A percentile compares a stretch with the other conserved stretches of the same genome.
These are phyloP conservation scores for Stagonosporopsis chrysanthemi DNA, from an alignment of 2,329 filamentous ascomycete species.

Conservation along the genomic window DNA sequence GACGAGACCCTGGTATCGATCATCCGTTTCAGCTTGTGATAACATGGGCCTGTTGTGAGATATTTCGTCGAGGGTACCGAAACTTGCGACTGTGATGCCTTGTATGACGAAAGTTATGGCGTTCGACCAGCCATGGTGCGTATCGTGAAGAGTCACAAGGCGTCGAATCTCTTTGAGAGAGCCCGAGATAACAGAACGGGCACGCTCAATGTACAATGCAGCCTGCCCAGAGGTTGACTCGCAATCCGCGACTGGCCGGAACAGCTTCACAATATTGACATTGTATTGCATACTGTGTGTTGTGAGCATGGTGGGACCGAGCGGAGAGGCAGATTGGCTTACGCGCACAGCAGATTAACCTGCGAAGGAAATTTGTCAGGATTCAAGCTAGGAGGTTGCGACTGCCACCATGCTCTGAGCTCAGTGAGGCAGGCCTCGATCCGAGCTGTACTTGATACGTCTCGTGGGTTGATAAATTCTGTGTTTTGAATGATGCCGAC, in stretches of 20 bases:
- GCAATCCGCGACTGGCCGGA: conserved; percentile 31
- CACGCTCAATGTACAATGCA: conserved; percentile 26
- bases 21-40: conserved; percentile 19
- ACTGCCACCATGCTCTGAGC: conserved; percentile 36
- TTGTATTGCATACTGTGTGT: conserved; percentile 36
- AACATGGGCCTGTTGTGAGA: conserved; percentile 13
- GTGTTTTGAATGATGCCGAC: conserved; percentile 23
- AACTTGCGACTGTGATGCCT: conserved; percentile 35
- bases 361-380: conserved; percentile 32
- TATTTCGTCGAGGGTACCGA: conserved; percentile 39
- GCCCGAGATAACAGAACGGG: conserved; percentile 22
- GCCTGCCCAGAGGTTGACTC: conserved; percentile 20
- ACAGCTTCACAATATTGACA: conserved; percentile 35
- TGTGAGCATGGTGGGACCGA: conserved; percentile 13
- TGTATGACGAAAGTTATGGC: conserved; percentile 38
- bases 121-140: conserved; percentile 34
- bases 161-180: conserved; percentile 35
- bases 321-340: conserved; percentile 3
- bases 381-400: conserved; percentile 24
- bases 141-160: conserved; percentile 36
- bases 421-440: conserved; percentile 33
- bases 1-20: conserved; percentile 36
- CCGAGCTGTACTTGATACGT: conserved; percentile 23
- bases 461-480: conserved; percentile 9
- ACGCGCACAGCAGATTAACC: conserved; percentile 40